A percentile compares a stretch with the other conserved stretches of the same genome.
These are phyloP conservation scores for Calonectria hawksworthii DNA, from an alignment of 2,329 filamentous ascomycete genomes.

Conservation along the genomic window DNA sequence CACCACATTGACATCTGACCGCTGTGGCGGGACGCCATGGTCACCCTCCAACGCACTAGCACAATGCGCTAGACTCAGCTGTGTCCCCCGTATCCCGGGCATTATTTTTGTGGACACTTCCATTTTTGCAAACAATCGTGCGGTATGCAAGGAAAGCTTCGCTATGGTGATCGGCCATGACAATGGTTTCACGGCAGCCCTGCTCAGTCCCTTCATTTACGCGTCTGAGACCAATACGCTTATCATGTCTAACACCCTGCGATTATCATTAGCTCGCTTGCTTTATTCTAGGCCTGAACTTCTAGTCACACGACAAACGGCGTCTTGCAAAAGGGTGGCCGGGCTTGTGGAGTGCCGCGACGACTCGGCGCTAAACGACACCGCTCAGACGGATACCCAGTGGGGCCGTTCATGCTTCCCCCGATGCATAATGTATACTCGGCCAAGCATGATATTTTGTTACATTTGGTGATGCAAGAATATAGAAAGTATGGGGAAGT, in stretches of 20 bases:
- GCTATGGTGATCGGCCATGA: not conserved
- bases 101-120: not conserved
- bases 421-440: conserved; percentile 1
- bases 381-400: not conserved
- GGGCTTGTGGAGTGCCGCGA: not conserved
- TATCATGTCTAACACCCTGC: not conserved
- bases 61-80: not conserved
- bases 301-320: not conserved
- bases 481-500: not conserved
- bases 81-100: not conserved
- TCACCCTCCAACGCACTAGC: not conserved
- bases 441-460: not conserved
- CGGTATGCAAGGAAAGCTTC: not conserved
- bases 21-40: not conserved
- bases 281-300: not conserved
- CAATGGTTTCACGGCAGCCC: not conserved
- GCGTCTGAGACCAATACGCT: not conserved
- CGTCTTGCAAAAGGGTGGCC: not conserved
- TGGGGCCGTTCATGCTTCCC: not conserved
- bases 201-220: not conserved
- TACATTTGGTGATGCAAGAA: not conserved
- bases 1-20: not conserved
- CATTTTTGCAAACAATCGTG: not conserved
- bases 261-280: not conserved
- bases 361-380: not conserved